These are phyloP conservation scores for Carex kokanica DNA, from an alignment of 176 grass and related monocot species.

Conservation along the genomic window DNA sequence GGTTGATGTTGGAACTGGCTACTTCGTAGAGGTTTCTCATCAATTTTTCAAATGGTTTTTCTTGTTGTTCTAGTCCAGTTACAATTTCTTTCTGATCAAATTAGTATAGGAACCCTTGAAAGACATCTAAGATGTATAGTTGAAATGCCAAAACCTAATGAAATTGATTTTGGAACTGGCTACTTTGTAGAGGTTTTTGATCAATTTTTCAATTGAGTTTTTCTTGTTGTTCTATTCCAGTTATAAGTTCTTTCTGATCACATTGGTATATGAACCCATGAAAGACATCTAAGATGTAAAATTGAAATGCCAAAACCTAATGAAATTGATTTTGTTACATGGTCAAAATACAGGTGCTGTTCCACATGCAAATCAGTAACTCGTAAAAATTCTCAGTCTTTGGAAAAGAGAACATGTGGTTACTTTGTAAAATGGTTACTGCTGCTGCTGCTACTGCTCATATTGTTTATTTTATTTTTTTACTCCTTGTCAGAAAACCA, in stretches of 20 bases:
- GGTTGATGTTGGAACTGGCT: slow-evolving; percentile 90
- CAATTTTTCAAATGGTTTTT: slow-evolving; percentile 3
- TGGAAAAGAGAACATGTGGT: not conserved
- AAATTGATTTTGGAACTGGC: not conserved
- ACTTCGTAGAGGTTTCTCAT: slow-evolving; percentile 80
- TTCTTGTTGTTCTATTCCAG: not conserved
- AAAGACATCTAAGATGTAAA: not conserved
- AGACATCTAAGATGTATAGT: not conserved
- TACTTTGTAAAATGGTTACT: not conserved
- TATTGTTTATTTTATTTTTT: slow-evolving; percentile 1
- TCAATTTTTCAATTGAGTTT: too few relatives aligned
- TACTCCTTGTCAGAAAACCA: slow-evolving; percentile 57
- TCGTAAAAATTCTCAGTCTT: not conserved
- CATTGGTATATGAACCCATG: not conserved
- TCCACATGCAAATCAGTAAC: not conserved
- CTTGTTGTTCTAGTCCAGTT: not conserved
- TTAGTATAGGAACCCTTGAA: not conserved
- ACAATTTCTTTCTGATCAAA: not conserved
- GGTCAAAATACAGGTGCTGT: not conserved
- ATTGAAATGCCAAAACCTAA: not conserved
- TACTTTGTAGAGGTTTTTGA: too few relatives aligned
- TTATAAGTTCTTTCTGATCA: not conserved
- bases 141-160: not conserved
- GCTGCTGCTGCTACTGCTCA: not conserved
- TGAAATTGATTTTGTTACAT: not conserved